Evolutionary conservation across 371 early-diverging fungal species (phyloP).

Genomic region (Rhizopus arrhizus): DNA sequence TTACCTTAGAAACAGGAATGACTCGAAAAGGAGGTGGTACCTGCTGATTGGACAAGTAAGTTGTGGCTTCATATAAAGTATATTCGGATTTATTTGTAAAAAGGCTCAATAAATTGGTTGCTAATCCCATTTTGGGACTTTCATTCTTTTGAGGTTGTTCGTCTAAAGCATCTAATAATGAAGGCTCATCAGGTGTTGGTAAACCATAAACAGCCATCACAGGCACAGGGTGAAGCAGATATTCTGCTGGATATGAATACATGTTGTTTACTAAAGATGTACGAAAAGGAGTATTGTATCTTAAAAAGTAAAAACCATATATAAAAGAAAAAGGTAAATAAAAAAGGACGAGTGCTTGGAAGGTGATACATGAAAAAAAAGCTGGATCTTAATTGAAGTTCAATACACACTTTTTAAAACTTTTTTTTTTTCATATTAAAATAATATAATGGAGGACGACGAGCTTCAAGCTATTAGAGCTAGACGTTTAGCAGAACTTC

Average conservation of each 20-base stretch:
- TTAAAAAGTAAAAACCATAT: background rate
- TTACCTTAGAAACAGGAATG: conserved; percentile 45
- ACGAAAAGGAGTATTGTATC: no score
- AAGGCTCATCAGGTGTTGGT: conserved; percentile 30
- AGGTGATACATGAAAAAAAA: background rate
- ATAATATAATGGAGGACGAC: conserved; percentile 72
- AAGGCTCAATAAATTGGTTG: conserved; percentile 20
- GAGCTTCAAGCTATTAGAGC: conserved; percentile 86
- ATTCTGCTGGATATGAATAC: conserved; percentile 73
- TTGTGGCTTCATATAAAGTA: conserved; percentile 43
- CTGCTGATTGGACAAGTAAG: conserved; percentile 19
- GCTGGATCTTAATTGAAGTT: background rate
- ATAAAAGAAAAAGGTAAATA: background rate
- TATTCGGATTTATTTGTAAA: conserved; percentile 35
- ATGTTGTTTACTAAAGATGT: conserved; percentile 24
- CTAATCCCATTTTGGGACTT: background rate
- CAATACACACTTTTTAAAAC: background rate
- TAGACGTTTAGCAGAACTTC: conserved; percentile 72
- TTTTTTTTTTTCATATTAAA: conserved; percentile 4
- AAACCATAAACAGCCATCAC: conserved; percentile 69
- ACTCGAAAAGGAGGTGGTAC: conserved; percentile 39
- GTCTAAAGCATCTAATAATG: conserved; percentile 16
- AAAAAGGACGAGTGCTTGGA: no score
- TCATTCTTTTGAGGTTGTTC: background rate
- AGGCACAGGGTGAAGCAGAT: conserved; percentile 74